Conservation (phyloP, 352 stramenopile genomes). For the Vaucheria bursata region DNA sequence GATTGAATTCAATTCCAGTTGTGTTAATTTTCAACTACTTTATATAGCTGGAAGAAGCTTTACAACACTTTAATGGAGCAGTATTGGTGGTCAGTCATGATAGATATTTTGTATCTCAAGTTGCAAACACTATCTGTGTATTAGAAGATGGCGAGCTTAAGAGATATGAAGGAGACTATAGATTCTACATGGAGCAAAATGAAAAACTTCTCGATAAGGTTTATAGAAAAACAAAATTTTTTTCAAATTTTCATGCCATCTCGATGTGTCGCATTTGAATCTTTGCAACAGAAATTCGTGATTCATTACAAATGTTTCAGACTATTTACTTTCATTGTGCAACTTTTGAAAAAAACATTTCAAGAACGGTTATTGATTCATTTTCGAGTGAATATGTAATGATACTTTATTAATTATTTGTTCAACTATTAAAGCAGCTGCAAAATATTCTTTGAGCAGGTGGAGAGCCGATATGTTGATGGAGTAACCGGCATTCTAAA, state of each 20-base stretch:
- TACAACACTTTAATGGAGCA: slow-evolving; percentile 87
- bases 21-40: not conserved
- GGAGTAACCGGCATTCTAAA: slow-evolving; percentile 58
- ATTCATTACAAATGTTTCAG: no score
- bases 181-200: slow-evolving; percentile 68
- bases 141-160: slow-evolving; percentile 65
- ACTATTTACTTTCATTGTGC: no score
- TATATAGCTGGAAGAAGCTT: slow-evolving; percentile 75
- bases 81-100: slow-evolving; percentile 93
- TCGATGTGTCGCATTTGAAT: not conserved
- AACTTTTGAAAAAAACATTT: no score
- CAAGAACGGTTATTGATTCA: no score
- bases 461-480: slow-evolving; percentile 62
- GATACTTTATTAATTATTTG: no score
- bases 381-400: no score
- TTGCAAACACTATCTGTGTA: slow-evolving; percentile 67
- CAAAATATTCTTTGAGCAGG: no score
- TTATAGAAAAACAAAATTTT: slow-evolving; percentile 2
- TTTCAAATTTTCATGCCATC: not conserved
- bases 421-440: no score
- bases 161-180: slow-evolving; percentile 69
- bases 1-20: no score
- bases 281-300: no score
- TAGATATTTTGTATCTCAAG: slow-evolving; percentile 85
- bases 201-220: slow-evolving; percentile 60